Evolutionary conservation across 169 alveolate genomes (phyloP).

Genomic region (Plasmodium sp.): DNA sequence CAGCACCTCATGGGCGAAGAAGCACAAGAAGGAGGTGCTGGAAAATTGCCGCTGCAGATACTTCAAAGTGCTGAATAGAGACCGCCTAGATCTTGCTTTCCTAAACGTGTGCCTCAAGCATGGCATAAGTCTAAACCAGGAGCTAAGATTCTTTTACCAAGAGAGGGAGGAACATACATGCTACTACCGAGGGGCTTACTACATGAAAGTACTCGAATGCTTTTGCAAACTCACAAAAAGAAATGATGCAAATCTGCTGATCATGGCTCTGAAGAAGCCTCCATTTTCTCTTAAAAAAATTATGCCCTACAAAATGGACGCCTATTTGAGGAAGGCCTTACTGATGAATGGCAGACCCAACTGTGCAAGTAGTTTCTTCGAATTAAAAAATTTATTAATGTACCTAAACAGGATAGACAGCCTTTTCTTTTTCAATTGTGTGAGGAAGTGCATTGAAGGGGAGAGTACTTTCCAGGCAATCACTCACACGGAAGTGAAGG

Average conservation of each 20-base stretch:
- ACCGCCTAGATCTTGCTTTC: background rate
- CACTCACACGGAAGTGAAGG: background rate
- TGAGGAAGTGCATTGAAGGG: background rate
- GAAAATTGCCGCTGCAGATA: background rate
- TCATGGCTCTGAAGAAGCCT: background rate
- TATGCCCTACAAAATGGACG: background rate
- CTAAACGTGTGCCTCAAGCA: background rate
- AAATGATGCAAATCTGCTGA: background rate
- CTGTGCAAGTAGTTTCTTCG: background rate
- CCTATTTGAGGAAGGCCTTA: background rate
- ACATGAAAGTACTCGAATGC: background rate
- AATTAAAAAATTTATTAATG: too few species aligned
- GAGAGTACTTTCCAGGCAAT: too few species aligned
- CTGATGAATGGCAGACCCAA: background rate
- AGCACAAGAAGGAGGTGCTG: background rate
- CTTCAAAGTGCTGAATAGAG: background rate
- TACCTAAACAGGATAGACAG: background rate
- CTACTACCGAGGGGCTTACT: background rate
- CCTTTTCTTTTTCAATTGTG: background rate
- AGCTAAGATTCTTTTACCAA: background rate
- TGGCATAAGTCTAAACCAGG: background rate
- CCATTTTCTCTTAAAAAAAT: background rate
- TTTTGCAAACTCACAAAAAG: background rate
- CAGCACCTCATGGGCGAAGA: background rate
- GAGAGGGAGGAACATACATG: background rate